These are phyloP conservation scores for Heimioporus sp. DNA, from an alignment of 768 basidiomycete species.

Conservation along the genomic window DNA sequence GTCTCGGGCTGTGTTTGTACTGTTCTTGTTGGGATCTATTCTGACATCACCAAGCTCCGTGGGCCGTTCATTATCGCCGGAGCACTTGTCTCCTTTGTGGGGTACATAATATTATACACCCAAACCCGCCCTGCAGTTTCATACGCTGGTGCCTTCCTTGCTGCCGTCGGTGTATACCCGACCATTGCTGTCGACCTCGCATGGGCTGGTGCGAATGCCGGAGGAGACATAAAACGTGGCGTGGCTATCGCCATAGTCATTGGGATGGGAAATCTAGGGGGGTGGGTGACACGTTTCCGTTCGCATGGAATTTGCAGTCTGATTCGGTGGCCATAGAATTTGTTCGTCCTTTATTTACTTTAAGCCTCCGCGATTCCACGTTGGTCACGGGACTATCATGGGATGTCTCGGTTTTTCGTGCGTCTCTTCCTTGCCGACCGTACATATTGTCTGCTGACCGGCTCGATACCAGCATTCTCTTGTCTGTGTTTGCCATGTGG, in stretches of 20 bases:
- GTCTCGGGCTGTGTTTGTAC: slow-evolving; percentile 45
- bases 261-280: slow-evolving; percentile 55
- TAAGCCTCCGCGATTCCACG: slow-evolving; percentile 36
- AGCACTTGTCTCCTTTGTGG: slow-evolving; percentile 44
- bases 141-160: slow-evolving; percentile 49
- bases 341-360: slow-evolving; percentile 43
- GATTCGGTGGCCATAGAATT: slow-evolving; percentile 24
- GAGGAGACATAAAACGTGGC: slow-evolving; percentile 53
- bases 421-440: slow-evolving; percentile 27
- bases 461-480: slow-evolving; percentile 35
- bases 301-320: background rate
- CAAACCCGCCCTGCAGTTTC: slow-evolving; percentile 20
- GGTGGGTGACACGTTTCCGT: slow-evolving; percentile 31
- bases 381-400: slow-evolving; percentile 38
- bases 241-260: slow-evolving; percentile 53
- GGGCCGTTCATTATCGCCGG: slow-evolving; percentile 50
- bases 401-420: slow-evolving; percentile 34
- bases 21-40: slow-evolving; percentile 39
- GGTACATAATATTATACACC: slow-evolving; percentile 49
- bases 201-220: slow-evolving; percentile 56
- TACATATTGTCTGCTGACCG: slow-evolving; percentile 19
- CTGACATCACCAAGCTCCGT: slow-evolving; percentile 41
- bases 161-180: slow-evolving; percentile 53
- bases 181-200: slow-evolving; percentile 47
- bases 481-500: slow-evolving; percentile 46